These are phyloP conservation scores for Sporothrix curviconia DNA, from an alignment of 2,329 filamentous ascomycete genomes.

Conservation along the genomic window DNA sequence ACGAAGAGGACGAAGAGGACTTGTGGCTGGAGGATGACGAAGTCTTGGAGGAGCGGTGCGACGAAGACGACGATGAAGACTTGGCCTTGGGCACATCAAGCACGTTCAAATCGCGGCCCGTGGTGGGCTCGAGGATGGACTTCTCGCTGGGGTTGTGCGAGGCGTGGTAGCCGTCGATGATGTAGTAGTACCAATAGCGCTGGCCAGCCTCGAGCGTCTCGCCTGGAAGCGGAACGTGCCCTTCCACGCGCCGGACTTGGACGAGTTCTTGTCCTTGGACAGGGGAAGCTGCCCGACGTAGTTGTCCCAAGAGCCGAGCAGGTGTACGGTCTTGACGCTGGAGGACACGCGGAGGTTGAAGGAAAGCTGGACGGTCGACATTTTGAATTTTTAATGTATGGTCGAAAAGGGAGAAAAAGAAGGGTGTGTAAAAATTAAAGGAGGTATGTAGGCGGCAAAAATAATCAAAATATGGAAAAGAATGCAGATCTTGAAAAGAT, in stretches of 20 bases:
- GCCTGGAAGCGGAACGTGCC: constrained; percentile 93
- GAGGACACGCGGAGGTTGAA: constrained; percentile 94
- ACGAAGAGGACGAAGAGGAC: constrained; percentile 7
- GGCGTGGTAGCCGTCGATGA: constrained; percentile 98
- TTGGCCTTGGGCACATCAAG: constrained; percentile 74
- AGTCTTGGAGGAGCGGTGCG: constrained; percentile 18
- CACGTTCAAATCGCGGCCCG: constrained; percentile 93
- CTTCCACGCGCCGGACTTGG: constrained; percentile 88
- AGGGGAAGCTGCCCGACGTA: constrained; percentile 92
- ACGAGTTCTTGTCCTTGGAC: constrained; percentile 74
- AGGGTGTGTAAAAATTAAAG: constrained; percentile 16
- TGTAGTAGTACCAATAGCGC: constrained; percentile 99
- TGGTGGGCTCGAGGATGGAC: constrained; percentile 90
- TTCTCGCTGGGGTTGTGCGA: constrained; percentile 89
- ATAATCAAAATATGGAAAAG: neutral
- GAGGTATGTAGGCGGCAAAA: neutral
- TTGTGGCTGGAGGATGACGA: constrained; percentile 4
- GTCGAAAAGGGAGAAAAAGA: constrained; percentile 28
- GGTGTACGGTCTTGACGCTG: constrained; percentile 94
- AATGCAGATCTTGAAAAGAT: neutral
- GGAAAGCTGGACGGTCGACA: constrained; percentile 88
- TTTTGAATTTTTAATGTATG: constrained; percentile 42
- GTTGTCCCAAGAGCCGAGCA: constrained; percentile 97
- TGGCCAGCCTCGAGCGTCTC: constrained; percentile 78
- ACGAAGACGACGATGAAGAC: constrained; percentile 31